Evolutionary conservation across 371 early-diverging fungal species (phyloP).

Genomic region (Encephalitozoon romaleae): DNA sequence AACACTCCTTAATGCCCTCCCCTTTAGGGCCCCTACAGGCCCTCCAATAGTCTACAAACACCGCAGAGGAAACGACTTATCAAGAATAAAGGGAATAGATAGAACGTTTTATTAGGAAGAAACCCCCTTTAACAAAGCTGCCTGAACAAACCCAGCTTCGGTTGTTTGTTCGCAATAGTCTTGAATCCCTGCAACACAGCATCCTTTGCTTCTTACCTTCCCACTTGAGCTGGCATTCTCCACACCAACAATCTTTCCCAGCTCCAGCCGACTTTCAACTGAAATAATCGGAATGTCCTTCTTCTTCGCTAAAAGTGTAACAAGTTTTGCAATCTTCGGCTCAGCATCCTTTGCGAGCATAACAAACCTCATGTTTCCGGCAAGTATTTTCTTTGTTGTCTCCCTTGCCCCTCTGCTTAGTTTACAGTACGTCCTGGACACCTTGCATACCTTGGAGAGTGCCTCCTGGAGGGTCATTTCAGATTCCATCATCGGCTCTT

Average conservation of each 20-base stretch:
- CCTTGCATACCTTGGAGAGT: constrained; percentile 34
- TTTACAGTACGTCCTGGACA: constrained; percentile 32
- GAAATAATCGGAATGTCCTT: constrained; percentile 37
- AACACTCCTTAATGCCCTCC: not conserved
- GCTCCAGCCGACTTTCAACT: constrained; percentile 42
- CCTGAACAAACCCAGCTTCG: constrained; percentile 20
- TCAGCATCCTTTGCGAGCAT: constrained; percentile 46
- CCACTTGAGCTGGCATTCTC: constrained; percentile 22
- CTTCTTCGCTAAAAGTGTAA: constrained; percentile 22
- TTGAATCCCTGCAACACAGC: constrained; percentile 25
- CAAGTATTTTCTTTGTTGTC: constrained; percentile 14
- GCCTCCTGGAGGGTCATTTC: constrained; percentile 40
- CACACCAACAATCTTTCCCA: constrained; percentile 41
- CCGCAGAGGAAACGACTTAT: not conserved
- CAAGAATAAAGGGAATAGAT: not conserved
- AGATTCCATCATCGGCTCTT: constrained; percentile 39
- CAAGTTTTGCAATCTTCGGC: constrained; percentile 11
- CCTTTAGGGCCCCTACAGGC: not conserved
- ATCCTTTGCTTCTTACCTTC: constrained; percentile 25
- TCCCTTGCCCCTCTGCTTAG: constrained; percentile 39
- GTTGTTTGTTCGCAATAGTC: constrained; percentile 25
- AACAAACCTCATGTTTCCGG: constrained; percentile 33
- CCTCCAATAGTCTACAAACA: not conserved
- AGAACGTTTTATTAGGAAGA: not conserved
- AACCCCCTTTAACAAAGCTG: not conserved